These are phyloP conservation scores for Marasmius sp. DNA, from an alignment of 1,284 basidiomycete species.

Conservation along the genomic window DNA sequence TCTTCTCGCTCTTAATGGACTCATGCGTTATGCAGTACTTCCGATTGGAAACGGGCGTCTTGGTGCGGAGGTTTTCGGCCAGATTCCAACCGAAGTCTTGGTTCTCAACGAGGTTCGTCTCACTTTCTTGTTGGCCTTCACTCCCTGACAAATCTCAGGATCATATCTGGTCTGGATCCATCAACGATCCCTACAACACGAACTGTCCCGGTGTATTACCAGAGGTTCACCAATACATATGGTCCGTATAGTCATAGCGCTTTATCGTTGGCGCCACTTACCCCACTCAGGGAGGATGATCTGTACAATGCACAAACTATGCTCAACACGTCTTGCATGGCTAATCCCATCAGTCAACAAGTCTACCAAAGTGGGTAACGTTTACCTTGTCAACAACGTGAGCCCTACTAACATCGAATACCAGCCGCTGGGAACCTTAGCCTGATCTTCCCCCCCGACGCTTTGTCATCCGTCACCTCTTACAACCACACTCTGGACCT, in stretches of 20 bases:
- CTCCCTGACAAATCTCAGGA: conserved; percentile 1
- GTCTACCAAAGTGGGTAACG: conserved; percentile 11
- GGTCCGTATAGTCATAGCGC: not conserved
- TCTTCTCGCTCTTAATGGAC: not conserved
- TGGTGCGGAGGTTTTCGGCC: conserved; percentile 12
- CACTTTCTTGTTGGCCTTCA: not conserved
- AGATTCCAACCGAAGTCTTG: conserved; percentile 9
- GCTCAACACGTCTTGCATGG: conserved; percentile 12
- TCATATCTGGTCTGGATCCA: conserved; percentile 16
- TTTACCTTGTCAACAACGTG: not conserved
- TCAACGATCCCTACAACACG: conserved; percentile 14
- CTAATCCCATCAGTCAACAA: conserved; percentile 14
- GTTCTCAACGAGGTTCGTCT: conserved; percentile 11
- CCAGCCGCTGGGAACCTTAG: conserved; percentile 15
- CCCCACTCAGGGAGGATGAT: conserved; percentile 10
- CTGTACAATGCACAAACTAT: conserved; percentile 9
- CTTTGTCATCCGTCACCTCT: not conserved
- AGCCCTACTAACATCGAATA: no score
- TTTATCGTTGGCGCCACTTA: not conserved
- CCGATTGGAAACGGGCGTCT: conserved; percentile 15
- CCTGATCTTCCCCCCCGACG: not conserved
- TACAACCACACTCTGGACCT: conserved; percentile 15
- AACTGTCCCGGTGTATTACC: conserved; percentile 10
- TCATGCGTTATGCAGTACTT: conserved; percentile 7
- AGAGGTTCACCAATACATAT: conserved; percentile 10